These are phyloP conservation scores for Alternaria brassicicola DNA, from an alignment of 2,329 filamentous ascomycete species.

Conservation along the genomic window DNA sequence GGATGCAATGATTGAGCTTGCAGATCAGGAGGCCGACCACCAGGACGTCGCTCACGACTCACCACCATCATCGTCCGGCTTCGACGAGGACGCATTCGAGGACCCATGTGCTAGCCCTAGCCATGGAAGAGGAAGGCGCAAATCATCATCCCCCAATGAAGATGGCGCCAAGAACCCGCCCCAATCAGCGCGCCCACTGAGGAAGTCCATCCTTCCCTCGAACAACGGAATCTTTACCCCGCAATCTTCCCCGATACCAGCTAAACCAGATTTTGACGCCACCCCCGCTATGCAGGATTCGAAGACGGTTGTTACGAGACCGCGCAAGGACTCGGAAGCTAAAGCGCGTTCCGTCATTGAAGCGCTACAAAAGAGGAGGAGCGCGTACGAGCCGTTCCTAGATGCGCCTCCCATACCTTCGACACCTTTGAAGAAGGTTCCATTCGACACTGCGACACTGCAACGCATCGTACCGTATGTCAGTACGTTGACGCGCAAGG, in stretches of 20 bases:
- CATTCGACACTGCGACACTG: constrained; percentile 69
- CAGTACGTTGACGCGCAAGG: constrained; percentile 54
- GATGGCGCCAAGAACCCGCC: constrained; percentile 30
- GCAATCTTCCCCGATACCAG: constrained; percentile 39
- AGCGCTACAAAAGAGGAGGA: constrained; percentile 60
- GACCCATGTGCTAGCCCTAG: constrained; percentile 53
- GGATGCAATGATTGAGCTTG: constrained; percentile 85
- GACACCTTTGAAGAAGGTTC: constrained; percentile 59
- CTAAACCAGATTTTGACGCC: constrained; percentile 32
- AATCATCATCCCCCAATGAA: constrained; percentile 39
- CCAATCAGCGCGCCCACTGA: constrained; percentile 31
- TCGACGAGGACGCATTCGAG: constrained; percentile 65
- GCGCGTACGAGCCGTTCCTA: constrained; percentile 34
- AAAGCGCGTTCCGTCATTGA: constrained; percentile 68
- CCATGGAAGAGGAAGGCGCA: constrained; percentile 35
- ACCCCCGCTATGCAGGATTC: constrained; percentile 32
- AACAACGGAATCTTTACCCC: constrained; percentile 47
- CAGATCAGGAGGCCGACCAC: constrained; percentile 69
- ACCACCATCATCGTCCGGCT: constrained; percentile 61
- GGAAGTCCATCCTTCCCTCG: constrained; percentile 46
- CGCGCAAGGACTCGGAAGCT: constrained; percentile 62
- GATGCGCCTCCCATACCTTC: constrained; percentile 35
- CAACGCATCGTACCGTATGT: constrained; percentile 65
- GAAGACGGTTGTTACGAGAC: constrained; percentile 48
- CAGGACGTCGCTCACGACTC: constrained; percentile 60